These are phyloP conservation scores for Trichoderma parareesei DNA, from an alignment of 495 filamentous ascomycete species.

Conservation along the genomic window DNA sequence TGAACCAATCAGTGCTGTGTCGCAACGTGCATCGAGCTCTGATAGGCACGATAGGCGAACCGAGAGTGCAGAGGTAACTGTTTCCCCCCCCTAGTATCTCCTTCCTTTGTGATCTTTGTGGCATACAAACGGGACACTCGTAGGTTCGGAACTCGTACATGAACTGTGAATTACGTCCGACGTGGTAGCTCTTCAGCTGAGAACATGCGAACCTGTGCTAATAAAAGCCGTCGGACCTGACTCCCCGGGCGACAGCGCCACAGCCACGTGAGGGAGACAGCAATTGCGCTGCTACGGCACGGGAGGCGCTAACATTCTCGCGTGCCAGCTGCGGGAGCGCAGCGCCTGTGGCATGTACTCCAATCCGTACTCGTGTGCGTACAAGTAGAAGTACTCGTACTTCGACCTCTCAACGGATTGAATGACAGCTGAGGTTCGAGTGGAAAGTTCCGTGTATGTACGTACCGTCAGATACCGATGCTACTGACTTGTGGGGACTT, in stretches of 20 bases:
- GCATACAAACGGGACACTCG: no score
- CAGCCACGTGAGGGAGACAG: neutral
- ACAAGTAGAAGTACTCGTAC: neutral
- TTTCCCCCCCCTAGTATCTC: no score
- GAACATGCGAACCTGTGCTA: no score
- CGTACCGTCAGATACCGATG: no score
- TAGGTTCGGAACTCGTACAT: no score
- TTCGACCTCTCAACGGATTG: no score
- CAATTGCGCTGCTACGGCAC: neutral
- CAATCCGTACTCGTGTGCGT: neutral
- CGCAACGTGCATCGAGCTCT: neutral
- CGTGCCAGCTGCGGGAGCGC: neutral
- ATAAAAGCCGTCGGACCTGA: no score
- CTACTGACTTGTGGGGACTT: neutral
- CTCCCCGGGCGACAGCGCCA: neutral
- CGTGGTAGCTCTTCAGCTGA: no score
- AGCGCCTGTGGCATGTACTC: neutral
- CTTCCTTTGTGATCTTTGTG: no score
- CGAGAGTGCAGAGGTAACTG: neutral
- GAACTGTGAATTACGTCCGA: no score
- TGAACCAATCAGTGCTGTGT: neutral
- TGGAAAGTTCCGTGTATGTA: neutral
- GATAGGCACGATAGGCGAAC: slow-evolving; percentile 2
- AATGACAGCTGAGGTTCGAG: no score
- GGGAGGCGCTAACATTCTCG: slow-evolving; percentile 8